Evolutionary conservation across 1,284 basidiomycete species (phyloP).

Genomic region (Moesziomyces sp.): DNA sequence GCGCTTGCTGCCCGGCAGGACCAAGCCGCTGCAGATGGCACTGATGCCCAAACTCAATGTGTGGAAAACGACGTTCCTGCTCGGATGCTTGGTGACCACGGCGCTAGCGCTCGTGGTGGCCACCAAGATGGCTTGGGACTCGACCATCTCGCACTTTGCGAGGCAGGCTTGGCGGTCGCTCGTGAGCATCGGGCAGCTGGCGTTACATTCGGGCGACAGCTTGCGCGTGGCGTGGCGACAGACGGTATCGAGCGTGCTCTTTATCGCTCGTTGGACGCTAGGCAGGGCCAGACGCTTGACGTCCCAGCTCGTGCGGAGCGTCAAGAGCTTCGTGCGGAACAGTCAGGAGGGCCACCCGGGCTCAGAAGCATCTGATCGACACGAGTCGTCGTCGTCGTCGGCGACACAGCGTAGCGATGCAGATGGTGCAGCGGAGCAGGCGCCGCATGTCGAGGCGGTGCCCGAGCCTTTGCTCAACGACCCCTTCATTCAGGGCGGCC

Average conservation of each 20-base stretch:
- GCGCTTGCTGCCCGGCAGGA: constrained; percentile 33
- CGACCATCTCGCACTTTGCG: constrained; percentile 32
- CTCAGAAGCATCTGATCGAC: background rate
- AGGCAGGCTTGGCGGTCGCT: constrained; percentile 33
- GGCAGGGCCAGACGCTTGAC: constrained; percentile 7
- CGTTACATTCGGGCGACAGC: constrained; percentile 20
- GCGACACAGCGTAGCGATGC: background rate
- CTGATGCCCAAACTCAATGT: constrained; percentile 14
- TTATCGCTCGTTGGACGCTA: constrained; percentile 22
- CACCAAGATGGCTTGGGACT: constrained; percentile 31
- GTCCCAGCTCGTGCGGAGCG: constrained; percentile 3
- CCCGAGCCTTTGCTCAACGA: constrained; percentile 29
- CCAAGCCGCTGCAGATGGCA: constrained; percentile 33
- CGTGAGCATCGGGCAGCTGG: constrained; percentile 29
- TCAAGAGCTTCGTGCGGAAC: constrained; percentile 8
- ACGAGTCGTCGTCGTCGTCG: constrained; percentile 1
- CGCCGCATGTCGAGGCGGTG: constrained; percentile 2
- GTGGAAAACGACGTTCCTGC: constrained; percentile 27
- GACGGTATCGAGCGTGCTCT: constrained; percentile 16
- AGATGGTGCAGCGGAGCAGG: background rate
- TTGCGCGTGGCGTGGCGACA: constrained; percentile 32
- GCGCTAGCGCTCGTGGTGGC: constrained; percentile 23
- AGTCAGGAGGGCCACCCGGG: constrained; percentile 2
- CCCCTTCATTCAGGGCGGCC: constrained; percentile 24
- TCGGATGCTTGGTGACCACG: constrained; percentile 25